These are phyloP conservation scores for Tinospora cordifolia DNA, from an alignment of 164 flowering plant genomes.

Conservation along the genomic window DNA sequence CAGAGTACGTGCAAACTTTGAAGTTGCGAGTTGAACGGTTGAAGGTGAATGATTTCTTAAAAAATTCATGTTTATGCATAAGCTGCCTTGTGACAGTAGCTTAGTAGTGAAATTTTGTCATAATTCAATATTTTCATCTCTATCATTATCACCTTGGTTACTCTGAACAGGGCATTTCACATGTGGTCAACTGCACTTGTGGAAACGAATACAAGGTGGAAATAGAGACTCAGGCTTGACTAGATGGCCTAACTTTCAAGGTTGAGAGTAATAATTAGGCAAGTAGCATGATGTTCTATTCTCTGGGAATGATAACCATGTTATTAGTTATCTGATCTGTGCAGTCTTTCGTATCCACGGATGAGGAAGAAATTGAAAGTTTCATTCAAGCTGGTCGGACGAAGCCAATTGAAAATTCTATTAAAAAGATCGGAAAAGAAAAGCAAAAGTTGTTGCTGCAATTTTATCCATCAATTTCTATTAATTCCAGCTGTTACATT, in stretches of 20 bases:
- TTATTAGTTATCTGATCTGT: neutral
- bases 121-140: constrained; percentile 3
- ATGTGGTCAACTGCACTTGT: constrained; percentile 49
- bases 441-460: no score
- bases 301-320: neutral
- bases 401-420: neutral
- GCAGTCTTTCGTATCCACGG: neutral
- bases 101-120: neutral
- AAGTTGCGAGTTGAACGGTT: constrained; percentile 39
- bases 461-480: no score
- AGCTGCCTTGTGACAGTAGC: neutral
- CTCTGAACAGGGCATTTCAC: constrained; percentile 46
- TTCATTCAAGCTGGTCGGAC: neutral
- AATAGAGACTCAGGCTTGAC: constrained; percentile 16
- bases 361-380: neutral
- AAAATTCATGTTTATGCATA: neutral
- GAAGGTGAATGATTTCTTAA: constrained; percentile 30
- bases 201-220: constrained; percentile 54
- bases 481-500: no score
- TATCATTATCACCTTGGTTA: neutral
- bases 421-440: neutral
- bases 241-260: neutral
- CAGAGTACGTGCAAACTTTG: constrained; percentile 48
- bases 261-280: neutral
- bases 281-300: no score